Base-by-base conservation (phyloP, 345 rosid genomes). In the Punica granatum region DNA sequence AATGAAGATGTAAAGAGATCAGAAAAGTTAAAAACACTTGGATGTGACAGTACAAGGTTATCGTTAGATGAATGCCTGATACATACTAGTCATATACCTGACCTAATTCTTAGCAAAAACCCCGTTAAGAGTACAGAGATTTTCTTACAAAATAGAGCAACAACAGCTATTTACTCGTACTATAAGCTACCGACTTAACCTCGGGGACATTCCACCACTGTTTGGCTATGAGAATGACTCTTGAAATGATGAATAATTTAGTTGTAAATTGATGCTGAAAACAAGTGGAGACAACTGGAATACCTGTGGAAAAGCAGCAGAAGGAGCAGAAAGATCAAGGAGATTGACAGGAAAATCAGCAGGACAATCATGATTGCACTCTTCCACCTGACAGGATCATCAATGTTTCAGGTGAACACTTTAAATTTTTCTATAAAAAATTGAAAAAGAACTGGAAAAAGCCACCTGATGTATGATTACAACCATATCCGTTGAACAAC, bases 261-360 rank as follows among this genome's bases (percentile, higher is more conserved):
- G 16, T 51, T 13, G 6, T 15, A 28, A 56, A 56, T 2, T 63
- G 31, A 3, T 37, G 6, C 44, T 59, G 36, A 39, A 42, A 60
- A 2, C 37, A 37, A 39, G 15, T 5, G 3, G n/a, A 64, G 53
- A 73, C 30, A 28, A 58, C 56, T 21, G 25, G 26, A 44, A 26
- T 74, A 90, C 99, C 99, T 86, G 73, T 95, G 99, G 75, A 95
- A 95, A 72, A 92, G 69, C 65, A 92, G 74, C 26, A 95, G 88
- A 13, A 95, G 96, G 37, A 92, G 70, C 69, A 95, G 85, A 86
- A 95, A 95, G 56, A 86, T 81, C 76, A 86, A 74, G 69, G 83
- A 82, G 72, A 92, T 83, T 46, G 77, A 77, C 78, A 92, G 71
- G 66, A 76, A 44, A 67, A 85, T 67, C 82, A 95, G 73, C 70